Evolutionary conservation across 176 grass and related monocot species (phyloP).

Genomic region (Tuctoria greenei): DNA sequence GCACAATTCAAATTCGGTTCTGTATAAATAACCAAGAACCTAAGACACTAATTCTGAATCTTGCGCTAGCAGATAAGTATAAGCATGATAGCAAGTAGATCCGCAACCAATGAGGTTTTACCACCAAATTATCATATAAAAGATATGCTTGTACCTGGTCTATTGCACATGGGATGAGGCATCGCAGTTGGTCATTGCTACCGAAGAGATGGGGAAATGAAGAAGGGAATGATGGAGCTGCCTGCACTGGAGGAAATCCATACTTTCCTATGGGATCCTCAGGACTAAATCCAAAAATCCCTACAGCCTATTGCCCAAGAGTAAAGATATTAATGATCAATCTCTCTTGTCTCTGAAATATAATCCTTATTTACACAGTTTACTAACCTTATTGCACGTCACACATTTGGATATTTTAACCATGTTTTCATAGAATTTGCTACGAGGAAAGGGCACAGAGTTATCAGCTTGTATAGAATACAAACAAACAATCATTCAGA

Average conservation of each 20-base stretch:
- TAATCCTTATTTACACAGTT: constrained; percentile 15
- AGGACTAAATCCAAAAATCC: constrained; percentile 88
- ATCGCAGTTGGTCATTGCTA: constrained; percentile 70
- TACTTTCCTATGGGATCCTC: constrained; percentile 96
- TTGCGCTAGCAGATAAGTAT: background rate
- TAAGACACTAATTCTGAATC: constrained; percentile 12
- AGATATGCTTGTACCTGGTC: constrained; percentile 73
- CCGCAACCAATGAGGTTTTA: constrained; percentile 1
- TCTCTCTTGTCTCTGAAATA: background rate
- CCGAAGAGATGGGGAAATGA: constrained; percentile 90
- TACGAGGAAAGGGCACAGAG: constrained; percentile 42
- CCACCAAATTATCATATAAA: background rate
- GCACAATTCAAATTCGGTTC: background rate
- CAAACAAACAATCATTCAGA: background rate
- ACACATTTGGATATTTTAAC: constrained; percentile 84
- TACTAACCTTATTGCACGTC: constrained; percentile 81
- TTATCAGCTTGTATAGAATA: background rate
- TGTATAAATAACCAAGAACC: constrained; percentile 6
- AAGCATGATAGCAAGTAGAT: constrained; percentile 5
- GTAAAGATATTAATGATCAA: constrained; percentile 25
- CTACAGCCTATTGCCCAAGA: constrained; percentile 56
- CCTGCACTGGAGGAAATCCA: constrained; percentile 90
- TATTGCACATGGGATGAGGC: constrained; percentile 95
- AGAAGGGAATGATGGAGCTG: constrained; percentile 91
- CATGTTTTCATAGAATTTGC: constrained; percentile 90